Evolutionary conservation across 805 yeast genomes (phyloP).

Genomic region (Priceomyces castillae): DNA sequence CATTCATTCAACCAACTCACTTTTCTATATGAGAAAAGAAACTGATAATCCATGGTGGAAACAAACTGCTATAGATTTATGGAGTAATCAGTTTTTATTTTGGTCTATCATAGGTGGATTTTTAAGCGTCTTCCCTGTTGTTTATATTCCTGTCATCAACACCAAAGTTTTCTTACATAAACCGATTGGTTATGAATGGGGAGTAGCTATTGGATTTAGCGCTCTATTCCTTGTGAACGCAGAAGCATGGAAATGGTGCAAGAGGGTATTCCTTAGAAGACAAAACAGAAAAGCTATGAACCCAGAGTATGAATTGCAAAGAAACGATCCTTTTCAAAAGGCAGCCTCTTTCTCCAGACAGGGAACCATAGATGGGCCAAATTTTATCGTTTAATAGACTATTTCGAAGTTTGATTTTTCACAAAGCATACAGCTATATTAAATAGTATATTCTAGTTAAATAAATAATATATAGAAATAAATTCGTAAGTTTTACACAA

Average conservation of each 20-base stretch:
- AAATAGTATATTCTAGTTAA: too few relatives aligned
- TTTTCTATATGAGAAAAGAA: slow-evolving; percentile 69
- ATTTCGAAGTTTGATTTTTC: too few relatives aligned
- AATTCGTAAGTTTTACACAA: background rate
- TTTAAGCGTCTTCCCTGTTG: slow-evolving; percentile 71
- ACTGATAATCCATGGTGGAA: slow-evolving; percentile 52
- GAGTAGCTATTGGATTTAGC: slow-evolving; percentile 60
- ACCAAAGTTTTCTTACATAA: slow-evolving; percentile 68
- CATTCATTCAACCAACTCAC: slow-evolving; percentile 64
- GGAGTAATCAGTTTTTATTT: slow-evolving; percentile 73
- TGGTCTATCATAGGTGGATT: slow-evolving; percentile 78
- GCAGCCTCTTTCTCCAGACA: slow-evolving; percentile 40
- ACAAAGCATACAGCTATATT: too few relatives aligned
- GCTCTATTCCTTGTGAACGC: slow-evolving; percentile 55
- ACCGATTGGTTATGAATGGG: slow-evolving; percentile 80
- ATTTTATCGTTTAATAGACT: slow-evolving; percentile 1
- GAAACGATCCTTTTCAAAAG: slow-evolving; percentile 39
- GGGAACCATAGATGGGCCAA: slow-evolving; percentile 28
- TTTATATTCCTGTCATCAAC: slow-evolving; percentile 87
- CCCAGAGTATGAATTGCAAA: slow-evolving; percentile 40
- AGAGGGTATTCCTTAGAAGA: slow-evolving; percentile 49
- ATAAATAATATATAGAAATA: slow-evolving; percentile 1
- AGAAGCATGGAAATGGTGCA: slow-evolving; percentile 66
- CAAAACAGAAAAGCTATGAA: slow-evolving; percentile 14
- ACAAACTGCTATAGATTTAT: slow-evolving; percentile 61